phyloP scores from a whole-genome alignment of 1,139 yeast genomes.

The Yamadazyma sp. region DNA sequence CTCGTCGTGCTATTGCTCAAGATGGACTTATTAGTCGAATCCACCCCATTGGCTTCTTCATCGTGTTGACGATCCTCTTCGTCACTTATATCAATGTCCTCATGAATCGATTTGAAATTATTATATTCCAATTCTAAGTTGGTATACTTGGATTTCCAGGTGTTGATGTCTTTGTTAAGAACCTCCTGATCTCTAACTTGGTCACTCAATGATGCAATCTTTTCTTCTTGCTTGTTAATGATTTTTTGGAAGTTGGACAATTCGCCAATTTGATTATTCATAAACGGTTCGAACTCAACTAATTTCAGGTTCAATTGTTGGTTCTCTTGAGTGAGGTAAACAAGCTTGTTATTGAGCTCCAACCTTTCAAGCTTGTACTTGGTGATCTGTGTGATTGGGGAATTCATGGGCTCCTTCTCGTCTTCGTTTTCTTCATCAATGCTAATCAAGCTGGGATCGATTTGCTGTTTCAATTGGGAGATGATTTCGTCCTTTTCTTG shows the following conservation, averaged over 20 bases:
- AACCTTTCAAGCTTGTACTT: conserved; percentile 42
- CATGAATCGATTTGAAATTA: conserved; percentile 39
- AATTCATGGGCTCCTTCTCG: conserved; percentile 15
- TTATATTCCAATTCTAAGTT: conserved; percentile 46
- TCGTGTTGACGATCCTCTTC: conserved; percentile 17
- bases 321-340: conserved; percentile 51
- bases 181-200: conserved; percentile 47
- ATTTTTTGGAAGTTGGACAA: conserved; percentile 54
- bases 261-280: conserved; percentile 56
- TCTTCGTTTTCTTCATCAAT: conserved; percentile 25
- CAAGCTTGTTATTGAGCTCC: conserved; percentile 46
- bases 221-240: conserved; percentile 53
- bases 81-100: conserved; percentile 30
- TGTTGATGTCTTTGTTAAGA: conserved; percentile 46
- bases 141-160: conserved; percentile 48
- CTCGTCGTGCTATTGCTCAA: conserved; percentile 23
- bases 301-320: conserved; percentile 38
- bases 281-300: conserved; percentile 51
- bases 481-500: conserved; percentile 36
- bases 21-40: conserved; percentile 26
- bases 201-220: conserved; percentile 40
- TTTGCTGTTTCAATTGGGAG: conserved; percentile 33
- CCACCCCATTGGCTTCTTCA: conserved; percentile 17
- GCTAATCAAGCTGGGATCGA: conserved; percentile 33
- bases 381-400: conserved; percentile 35